These are phyloP conservation scores for Mycena vitilis DNA, from an alignment of 768 basidiomycete genomes.

Conservation along the genomic window DNA sequence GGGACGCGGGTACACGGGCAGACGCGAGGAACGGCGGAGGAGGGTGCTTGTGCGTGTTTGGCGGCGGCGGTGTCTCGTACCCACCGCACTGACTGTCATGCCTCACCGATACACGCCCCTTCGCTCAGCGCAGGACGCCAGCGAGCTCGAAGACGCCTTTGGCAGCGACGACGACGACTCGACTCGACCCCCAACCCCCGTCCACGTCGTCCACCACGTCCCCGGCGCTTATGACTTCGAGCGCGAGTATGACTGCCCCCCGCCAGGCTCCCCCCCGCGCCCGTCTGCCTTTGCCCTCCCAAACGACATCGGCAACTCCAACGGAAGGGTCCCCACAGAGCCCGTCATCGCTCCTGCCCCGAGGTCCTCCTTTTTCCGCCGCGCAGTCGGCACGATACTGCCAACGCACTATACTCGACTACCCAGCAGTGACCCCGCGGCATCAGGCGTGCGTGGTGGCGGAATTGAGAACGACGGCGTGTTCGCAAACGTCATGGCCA, in stretches of 20 bases:
- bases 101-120: constrained; percentile 60
- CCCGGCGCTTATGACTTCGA: constrained; percentile 83
- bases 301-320: constrained; percentile 79
- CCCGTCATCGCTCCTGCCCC: constrained; percentile 53
- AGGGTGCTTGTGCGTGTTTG: neutral
- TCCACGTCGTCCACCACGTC: constrained; percentile 40
- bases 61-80: neutral
- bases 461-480: constrained; percentile 92
- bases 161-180: constrained; percentile 68
- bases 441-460: constrained; percentile 62
- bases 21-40: too few relatives aligned
- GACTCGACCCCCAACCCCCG: constrained; percentile 30
- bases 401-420: constrained; percentile 73
- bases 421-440: constrained; percentile 49
- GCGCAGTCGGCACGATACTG: constrained; percentile 69
- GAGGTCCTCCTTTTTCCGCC: constrained; percentile 65
- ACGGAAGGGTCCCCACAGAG: constrained; percentile 68
- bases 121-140: constrained; percentile 56
- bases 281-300: constrained; percentile 68
- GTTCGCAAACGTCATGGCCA: constrained; percentile 94
- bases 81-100: constrained; percentile 5
- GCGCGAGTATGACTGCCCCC: constrained; percentile 79
- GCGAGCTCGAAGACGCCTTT: constrained; percentile 85
- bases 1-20: too few relatives aligned
- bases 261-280: constrained; percentile 82